Evolutionary conservation across 495 filamentous ascomycete genomes (phyloP).

Genomic region (Tuber aestivum): DNA sequence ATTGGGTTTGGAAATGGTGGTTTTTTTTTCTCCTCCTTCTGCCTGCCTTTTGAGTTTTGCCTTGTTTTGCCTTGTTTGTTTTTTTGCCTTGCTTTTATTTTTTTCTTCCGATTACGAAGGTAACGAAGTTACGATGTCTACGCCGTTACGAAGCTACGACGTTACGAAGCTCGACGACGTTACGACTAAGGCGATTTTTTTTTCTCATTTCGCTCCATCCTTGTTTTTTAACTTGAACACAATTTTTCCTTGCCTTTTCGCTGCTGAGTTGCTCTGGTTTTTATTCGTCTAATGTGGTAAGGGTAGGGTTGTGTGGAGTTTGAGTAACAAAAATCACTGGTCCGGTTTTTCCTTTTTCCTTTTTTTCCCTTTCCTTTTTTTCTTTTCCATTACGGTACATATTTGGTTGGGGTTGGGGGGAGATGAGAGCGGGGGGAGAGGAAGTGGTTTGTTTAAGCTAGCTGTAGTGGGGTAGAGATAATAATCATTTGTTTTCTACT

Average conservation of each 20-base stretch:
- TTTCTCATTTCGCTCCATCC: neutral
- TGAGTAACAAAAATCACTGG: constrained; percentile 1
- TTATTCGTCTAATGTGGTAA: constrained; percentile 21
- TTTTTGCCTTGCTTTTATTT: constrained; percentile 26
- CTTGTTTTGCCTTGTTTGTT: constrained; percentile 16
- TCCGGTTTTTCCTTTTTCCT: neutral
- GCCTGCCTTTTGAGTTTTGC: constrained; percentile 13
- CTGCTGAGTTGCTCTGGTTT: constrained; percentile 31
- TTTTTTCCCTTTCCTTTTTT: neutral
- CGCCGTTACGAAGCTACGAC: constrained; percentile 38
- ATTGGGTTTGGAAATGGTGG: constrained; percentile 29
- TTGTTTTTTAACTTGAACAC: constrained; percentile 32
- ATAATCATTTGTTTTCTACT: constrained; percentile 6
- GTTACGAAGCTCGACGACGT: constrained; percentile 38
- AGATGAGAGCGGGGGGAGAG: neutral
- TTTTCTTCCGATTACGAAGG: constrained; percentile 30
- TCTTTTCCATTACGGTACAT: neutral
- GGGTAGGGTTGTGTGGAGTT: neutral
- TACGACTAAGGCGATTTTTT: constrained; percentile 23
- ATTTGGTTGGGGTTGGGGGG: neutral
- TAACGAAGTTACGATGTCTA: constrained; percentile 37
- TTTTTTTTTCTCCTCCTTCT: constrained; percentile 29
- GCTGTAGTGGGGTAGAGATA: constrained; percentile 8
- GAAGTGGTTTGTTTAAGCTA: constrained; percentile 32
- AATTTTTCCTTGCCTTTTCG: constrained; percentile 41